These are phyloP conservation scores for Stagonosporopsis cucurbitacearum DNA, from an alignment of 2,329 filamentous ascomycete species.

Conservation along the genomic window DNA sequence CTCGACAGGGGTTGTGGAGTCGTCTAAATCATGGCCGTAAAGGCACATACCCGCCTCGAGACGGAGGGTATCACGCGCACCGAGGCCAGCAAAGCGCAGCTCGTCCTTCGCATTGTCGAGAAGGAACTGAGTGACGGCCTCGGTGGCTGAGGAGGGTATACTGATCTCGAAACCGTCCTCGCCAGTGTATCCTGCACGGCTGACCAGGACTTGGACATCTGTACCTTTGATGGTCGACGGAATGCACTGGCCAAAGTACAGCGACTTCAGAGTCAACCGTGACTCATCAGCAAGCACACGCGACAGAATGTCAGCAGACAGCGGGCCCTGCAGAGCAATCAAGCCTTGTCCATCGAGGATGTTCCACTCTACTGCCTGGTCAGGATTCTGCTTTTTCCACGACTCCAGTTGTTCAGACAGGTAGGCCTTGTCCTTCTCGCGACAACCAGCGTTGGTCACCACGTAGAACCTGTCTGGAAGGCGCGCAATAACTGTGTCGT, in stretches of 20 bases:
- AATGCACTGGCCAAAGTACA: conserved; percentile 83
- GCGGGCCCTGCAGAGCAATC: conserved; percentile 87
- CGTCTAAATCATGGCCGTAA: conserved; percentile 98
- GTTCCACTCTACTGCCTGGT: conserved; percentile 67
- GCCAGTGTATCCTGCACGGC: conserved; percentile 91
- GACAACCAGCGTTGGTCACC: conserved; percentile 92
- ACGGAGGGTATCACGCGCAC: conserved; percentile 87
- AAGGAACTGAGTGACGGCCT: conserved; percentile 71
- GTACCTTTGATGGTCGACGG: conserved; percentile 68
- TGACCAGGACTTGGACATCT: conserved; percentile 70
- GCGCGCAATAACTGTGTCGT: conserved; percentile 89
- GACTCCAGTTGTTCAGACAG: conserved; percentile 71
- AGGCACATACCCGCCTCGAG: conserved; percentile 98
- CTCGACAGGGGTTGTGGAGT: conserved; percentile 72
- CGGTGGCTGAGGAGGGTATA: conserved; percentile 71
- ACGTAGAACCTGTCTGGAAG: conserved; percentile 77
- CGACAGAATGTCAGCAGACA: conserved; percentile 72
- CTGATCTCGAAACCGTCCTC: conserved; percentile 99
- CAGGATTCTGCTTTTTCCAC: conserved; percentile 47
- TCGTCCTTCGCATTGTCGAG: conserved; percentile 67
- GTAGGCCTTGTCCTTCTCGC: conserved; percentile 85
- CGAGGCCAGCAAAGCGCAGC: conserved; percentile 83
- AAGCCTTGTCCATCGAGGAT: conserved; percentile 77
- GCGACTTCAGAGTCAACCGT: conserved; percentile 55
- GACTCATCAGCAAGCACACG: conserved; percentile 62